Evolutionary conservation across 495 filamentous ascomycete genomes (phyloP).

Genomic region (Neurospora sp.): DNA sequence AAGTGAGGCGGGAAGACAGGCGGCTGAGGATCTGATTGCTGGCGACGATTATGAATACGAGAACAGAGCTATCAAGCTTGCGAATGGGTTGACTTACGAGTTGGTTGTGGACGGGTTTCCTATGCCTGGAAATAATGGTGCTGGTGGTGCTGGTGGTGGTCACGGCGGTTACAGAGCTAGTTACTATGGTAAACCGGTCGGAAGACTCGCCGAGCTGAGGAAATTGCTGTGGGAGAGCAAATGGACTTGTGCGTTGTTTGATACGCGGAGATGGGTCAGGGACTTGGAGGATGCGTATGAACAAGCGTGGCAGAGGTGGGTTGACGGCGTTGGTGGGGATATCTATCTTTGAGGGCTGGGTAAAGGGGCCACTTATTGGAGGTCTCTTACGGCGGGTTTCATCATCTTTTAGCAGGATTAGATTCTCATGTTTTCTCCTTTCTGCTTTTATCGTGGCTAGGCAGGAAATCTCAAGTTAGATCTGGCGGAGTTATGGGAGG

Average conservation of each 20-base stretch:
- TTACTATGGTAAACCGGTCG: conserved; percentile 45
- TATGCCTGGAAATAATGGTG: not conserved
- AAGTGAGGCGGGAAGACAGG: conserved; percentile 51
- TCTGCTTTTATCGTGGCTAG: not conserved
- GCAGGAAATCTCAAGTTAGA: not conserved
- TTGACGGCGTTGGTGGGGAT: conserved; percentile 77
- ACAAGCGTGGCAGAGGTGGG: conserved; percentile 83
- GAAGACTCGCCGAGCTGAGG: conserved; percentile 64
- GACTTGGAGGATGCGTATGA: conserved; percentile 87
- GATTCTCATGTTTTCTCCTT: not conserved
- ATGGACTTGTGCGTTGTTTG: conserved; percentile 78
- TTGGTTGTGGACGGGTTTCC: not conserved
- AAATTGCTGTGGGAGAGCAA: conserved; percentile 71
- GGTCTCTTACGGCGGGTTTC: not conserved
- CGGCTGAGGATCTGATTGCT: conserved; percentile 68
- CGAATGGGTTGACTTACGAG: conserved; percentile 54
- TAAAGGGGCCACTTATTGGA: not conserved
- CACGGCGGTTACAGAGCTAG: not conserved
- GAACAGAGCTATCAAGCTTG: conserved; percentile 64
- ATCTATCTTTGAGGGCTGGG: conserved; percentile 48
- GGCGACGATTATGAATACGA: conserved; percentile 73
- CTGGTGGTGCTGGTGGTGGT: not conserved
- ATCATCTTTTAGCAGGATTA: not conserved
- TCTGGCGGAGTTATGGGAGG: not conserved
- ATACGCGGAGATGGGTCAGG: conserved; percentile 84